A percentile compares a stretch with the other conserved stretches of the same genome.
phyloP scores from a whole-genome alignment of 768 basidiomycete genomes.

The Hericium erinaceus region DNA sequence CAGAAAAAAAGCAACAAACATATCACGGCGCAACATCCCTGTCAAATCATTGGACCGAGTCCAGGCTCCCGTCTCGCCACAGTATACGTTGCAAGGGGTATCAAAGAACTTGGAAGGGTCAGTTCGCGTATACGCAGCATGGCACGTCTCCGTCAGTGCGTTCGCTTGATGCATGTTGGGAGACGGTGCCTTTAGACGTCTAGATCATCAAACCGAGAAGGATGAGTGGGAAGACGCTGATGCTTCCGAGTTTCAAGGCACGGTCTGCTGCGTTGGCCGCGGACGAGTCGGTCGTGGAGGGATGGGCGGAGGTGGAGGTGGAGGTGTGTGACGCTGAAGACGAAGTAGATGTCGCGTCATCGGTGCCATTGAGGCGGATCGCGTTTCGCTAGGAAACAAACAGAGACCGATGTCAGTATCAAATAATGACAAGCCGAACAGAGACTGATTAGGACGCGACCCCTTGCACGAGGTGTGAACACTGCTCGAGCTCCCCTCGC shows the following conservation, averaged over 20 bases:
- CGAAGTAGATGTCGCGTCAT: slow-evolving; percentile 4
- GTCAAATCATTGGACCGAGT: no score
- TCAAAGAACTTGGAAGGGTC: no score
- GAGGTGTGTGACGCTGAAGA: slow-evolving; percentile 7
- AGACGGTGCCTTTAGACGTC: neutral
- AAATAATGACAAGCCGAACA: neutral
- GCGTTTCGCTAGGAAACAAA: slow-evolving; percentile 41
- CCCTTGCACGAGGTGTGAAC: neutral
- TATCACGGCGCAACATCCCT: no score
- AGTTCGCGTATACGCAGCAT: no score
- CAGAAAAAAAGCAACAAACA: no score
- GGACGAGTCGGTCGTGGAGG: neutral
- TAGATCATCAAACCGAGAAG: slow-evolving; percentile 7
- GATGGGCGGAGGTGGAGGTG: neutral
- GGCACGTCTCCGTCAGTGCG: no score
- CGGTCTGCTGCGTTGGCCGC: slow-evolving; percentile 2
- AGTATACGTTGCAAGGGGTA: no score
- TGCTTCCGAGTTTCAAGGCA: neutral
- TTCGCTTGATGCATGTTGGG: no score
- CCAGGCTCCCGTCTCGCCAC: no score
- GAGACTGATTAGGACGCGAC: neutral
- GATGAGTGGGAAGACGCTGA: slow-evolving; percentile 6
- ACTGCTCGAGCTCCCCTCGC: neutral
- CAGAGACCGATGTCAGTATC: neutral
- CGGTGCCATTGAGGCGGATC: slow-evolving; percentile 45